A percentile compares a stretch with the other conserved stretches of the same genome.
Conservation (phyloP, 345 rosid species). For the Lagerstroemia speciosa region DNA sequence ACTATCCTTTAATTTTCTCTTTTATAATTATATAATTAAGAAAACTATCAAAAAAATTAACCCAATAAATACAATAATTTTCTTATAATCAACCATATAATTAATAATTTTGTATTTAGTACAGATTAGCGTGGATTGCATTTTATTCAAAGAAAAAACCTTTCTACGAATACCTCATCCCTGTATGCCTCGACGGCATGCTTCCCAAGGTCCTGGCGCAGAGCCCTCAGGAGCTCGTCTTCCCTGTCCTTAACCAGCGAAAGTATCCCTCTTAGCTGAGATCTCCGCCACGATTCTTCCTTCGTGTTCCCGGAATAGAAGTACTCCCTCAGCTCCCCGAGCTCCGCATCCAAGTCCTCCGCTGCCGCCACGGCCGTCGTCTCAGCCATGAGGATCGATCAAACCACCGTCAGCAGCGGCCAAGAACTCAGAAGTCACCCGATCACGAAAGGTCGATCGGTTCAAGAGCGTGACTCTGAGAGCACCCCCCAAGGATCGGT, state of each 20-base stretch:
- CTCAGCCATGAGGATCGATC: background rate
- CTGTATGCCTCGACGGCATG: slow-evolving; percentile 46
- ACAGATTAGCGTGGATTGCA: too few species aligned
- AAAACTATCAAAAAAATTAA: too few species aligned
- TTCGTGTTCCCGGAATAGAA: slow-evolving; percentile 40
- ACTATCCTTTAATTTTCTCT: too few species aligned
- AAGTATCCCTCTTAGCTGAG: slow-evolving; percentile 43
- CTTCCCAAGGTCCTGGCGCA: slow-evolving; percentile 47
- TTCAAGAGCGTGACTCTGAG: too few species aligned
- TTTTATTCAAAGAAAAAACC: background rate
- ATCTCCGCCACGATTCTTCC: slow-evolving; percentile 38
- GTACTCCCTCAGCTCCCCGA: slow-evolving; percentile 27
- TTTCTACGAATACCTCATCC: slow-evolving; percentile 36
- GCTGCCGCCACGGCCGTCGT: background rate
- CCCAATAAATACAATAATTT: too few species aligned
- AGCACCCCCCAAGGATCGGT: too few species aligned
- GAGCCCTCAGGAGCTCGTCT: slow-evolving; percentile 27
- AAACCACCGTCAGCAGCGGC: too few species aligned
- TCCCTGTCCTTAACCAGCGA: slow-evolving; percentile 30
- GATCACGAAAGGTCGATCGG: too few species aligned
- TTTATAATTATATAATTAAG: too few species aligned
- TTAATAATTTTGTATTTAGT: too few species aligned
- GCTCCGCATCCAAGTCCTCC: slow-evolving; percentile 17
- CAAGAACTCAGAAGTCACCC: background rate
- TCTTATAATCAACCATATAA: too few species aligned